Evolutionary conservation across 2,329 filamentous ascomycete species (phyloP), one percentile per base, ranked within the genome.

Genomic region (Fusarium decemcellulare): DNA sequence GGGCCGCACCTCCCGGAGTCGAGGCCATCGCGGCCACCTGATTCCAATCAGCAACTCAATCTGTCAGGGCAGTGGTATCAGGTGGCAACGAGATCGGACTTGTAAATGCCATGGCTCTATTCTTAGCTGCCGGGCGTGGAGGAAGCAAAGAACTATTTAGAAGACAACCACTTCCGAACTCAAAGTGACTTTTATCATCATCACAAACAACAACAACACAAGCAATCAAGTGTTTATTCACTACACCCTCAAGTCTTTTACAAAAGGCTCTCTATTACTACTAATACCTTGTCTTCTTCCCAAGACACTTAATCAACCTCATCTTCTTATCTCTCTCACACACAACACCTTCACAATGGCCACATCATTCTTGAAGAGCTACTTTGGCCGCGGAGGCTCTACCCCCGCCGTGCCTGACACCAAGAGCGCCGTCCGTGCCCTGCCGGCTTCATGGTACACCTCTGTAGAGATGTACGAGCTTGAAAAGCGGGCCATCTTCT

Each of bases 401-500:
- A 29, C 72, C 47, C 59, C 71, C 16, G 56, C 66, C 23, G 10
- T 54, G 14, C 34, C 52, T 23, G 68, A 74, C 53, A 66, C 76
- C 29, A 73, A 72, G 44, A 42, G 39, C 34, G 59, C 76, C 14
- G 60, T 76, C 58, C 71, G 78, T 40, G 79, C 85, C 18, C 76
- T 88, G 2, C 86, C 86, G 2, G 80, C 54, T 8, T 83, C 82
- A 12, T 88, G 86, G 86, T 88, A 86, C 74, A 82, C 78, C 12
- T 85, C 83, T 6, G 76, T 78, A n/a, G 83, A 84, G 64, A 85
- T 89, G 80, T 88, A 86, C 69, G 82, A 88, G 72, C 84, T 89
- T 2, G 87, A 89, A 74, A 79, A 85, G 27, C 83, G 87, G 14
- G 84, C 86, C 46, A 86, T 88, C 72, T 89, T 88, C 75, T 89